Percentiles rank a stretch among this genome's conserved stretches.
Conservation (phyloP, 257 asterid species). For the Ehretia macrophylla region DNA sequence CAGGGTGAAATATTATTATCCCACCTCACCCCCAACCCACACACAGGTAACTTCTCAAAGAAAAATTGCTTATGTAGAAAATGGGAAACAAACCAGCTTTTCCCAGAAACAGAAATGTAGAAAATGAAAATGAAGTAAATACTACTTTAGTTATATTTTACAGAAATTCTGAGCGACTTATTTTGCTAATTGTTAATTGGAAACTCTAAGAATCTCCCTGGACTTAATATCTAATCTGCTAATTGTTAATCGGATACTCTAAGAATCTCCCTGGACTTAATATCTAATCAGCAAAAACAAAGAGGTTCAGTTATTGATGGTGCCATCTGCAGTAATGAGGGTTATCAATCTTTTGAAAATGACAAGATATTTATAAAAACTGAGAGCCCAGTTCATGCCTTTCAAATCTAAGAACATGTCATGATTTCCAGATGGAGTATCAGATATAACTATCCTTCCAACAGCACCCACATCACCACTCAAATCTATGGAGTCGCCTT, state of each 20-base stretch:
- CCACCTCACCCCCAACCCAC: not conserved
- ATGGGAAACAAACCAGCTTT: too few relatives aligned
- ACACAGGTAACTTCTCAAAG: not conserved
- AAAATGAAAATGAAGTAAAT: too few relatives aligned
- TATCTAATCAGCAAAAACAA: too few relatives aligned
- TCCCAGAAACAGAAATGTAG: too few relatives aligned
- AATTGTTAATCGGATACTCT: too few relatives aligned
- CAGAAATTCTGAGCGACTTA: too few relatives aligned
- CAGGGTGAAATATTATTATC: not conserved
- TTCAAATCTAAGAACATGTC: slow-evolving; percentile 86
- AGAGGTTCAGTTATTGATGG: not conserved
- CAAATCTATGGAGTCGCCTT: slow-evolving; percentile 87
- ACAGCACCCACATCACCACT: slow-evolving; percentile 94
- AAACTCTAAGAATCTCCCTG: too few relatives aligned
- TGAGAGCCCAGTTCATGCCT: slow-evolving; percentile 43
- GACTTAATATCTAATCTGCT: too few relatives aligned
- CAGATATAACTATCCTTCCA: slow-evolving; percentile 69
- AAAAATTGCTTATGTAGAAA: not conserved
- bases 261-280: too few relatives aligned
- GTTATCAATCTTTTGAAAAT: not conserved
- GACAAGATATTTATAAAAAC: not conserved
- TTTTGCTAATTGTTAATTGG: too few relatives aligned
- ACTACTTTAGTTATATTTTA: too few relatives aligned
- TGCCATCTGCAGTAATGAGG: not conserved
- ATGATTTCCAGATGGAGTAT: slow-evolving; percentile 50